phyloP scores from a whole-genome alignment of 768 basidiomycete genomes.

The Lepiota subincarnata region DNA sequence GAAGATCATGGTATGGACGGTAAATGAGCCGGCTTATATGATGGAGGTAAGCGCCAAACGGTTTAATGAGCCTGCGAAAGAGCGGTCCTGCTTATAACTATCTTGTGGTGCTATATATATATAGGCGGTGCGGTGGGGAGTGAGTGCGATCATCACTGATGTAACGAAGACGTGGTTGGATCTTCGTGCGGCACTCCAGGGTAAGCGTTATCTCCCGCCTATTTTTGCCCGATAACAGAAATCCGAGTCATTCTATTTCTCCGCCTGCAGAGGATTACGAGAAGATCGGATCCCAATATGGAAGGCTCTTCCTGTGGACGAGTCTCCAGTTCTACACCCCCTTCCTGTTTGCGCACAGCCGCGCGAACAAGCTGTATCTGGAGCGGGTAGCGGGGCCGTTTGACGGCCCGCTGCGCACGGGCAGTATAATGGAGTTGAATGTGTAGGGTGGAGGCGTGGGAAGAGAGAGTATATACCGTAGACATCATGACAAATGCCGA shows the following conservation, averaged over 20 bases:
- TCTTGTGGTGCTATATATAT: neutral
- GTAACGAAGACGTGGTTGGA: slow-evolving; percentile 65
- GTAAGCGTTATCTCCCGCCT: slow-evolving; percentile 33
- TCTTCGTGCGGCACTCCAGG: slow-evolving; percentile 51
- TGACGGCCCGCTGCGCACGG: slow-evolving; percentile 22
- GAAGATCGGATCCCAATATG: slow-evolving; percentile 54
- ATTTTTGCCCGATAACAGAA: neutral
- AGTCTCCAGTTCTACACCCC: slow-evolving; percentile 59
- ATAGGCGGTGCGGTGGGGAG: slow-evolving; percentile 77
- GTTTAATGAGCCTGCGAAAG: no score
- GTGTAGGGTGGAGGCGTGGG: neutral
- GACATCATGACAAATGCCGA: neutral
- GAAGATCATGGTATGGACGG: slow-evolving; percentile 93
- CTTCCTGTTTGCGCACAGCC: slow-evolving; percentile 26
- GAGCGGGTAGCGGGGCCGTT: slow-evolving; percentile 55
- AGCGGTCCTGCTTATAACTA: no score
- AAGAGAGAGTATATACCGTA: neutral
- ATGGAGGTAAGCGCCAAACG: slow-evolving; percentile 59
- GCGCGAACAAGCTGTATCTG: slow-evolving; percentile 27
- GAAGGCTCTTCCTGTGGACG: slow-evolving; percentile 75
- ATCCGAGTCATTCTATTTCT: slow-evolving; percentile 3
- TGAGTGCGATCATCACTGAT: slow-evolving; percentile 76
- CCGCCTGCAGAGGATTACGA: slow-evolving; percentile 56
- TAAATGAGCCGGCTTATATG: slow-evolving; percentile 86
- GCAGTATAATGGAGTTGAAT: neutral